A percentile compares a stretch with the other conserved stretches of the same genome.
Evolutionary conservation across 257 asterid genomes (phyloP).

Genomic region (Nicotiana otophora): DNA sequence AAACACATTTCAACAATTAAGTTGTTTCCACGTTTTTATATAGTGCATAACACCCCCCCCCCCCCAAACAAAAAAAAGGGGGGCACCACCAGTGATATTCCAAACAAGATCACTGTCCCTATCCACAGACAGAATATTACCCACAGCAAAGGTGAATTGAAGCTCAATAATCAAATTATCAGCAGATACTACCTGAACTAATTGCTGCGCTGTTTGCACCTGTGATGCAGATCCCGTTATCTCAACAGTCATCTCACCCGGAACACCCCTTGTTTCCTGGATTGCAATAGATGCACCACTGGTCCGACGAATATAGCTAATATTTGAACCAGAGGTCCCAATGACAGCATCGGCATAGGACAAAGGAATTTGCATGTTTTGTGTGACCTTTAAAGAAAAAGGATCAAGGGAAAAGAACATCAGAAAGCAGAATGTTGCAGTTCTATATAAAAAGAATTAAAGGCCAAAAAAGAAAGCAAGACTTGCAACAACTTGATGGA

Average conservation of each 20-base stretch:
- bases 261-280: conserved; percentile 80
- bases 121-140: no score
- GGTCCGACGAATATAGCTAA: conserved; percentile 83
- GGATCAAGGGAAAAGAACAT: conserved; percentile 1
- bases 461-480: conserved; percentile 1
- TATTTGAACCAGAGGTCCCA: conserved; percentile 79
- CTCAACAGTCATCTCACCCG: conserved; percentile 93
- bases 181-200: conserved; percentile 58
- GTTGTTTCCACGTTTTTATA: no score
- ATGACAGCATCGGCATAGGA: conserved; percentile 82
- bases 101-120: no score
- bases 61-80: no score
- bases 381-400: conserved; percentile 43
- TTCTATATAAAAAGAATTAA: not conserved
- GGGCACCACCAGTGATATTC: no score
- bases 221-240: conserved; percentile 81
- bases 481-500: not conserved
- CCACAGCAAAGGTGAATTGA: not conserved
- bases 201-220: conserved; percentile 84
- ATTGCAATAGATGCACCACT: conserved; percentile 87
- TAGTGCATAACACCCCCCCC: no score
- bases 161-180: not conserved
- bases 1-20: not conserved
- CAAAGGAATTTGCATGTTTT: conserved; percentile 80
- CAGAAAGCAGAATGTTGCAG: not conserved